A percentile compares a stretch with the other conserved stretches of the same genome.
These are phyloP conservation scores for Penicillium concentricum DNA, from an alignment of 2,329 filamentous ascomycete genomes.

Conservation along the genomic window DNA sequence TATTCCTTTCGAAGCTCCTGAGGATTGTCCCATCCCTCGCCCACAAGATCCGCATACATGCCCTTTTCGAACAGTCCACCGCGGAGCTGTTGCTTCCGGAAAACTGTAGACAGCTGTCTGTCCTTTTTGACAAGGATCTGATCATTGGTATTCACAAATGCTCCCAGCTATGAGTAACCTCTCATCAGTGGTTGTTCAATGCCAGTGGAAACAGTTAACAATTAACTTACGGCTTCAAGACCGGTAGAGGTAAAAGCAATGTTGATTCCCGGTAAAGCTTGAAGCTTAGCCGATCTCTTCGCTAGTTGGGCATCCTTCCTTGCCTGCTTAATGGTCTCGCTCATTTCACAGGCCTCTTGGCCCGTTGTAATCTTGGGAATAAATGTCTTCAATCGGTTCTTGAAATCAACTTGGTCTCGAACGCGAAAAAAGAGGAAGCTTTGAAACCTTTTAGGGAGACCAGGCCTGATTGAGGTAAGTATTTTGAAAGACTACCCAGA, in stretches of 20 bases:
- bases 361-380: slow-evolving; percentile 14
- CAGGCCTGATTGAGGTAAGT: not conserved
- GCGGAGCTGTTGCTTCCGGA: not conserved
- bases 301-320: not conserved
- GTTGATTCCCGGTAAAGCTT: slow-evolving; percentile 7
- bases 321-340: slow-evolving; percentile 1
- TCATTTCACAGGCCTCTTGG: slow-evolving; percentile 3
- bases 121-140: not conserved
- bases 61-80: slow-evolving; percentile 12
- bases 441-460: slow-evolving; percentile 7
- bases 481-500: not conserved
- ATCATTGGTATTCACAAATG: not conserved
- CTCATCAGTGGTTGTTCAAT: not conserved
- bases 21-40: slow-evolving; percentile 14
- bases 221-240: slow-evolving; percentile 6
- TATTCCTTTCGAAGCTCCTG: slow-evolving; percentile 7
- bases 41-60: slow-evolving; percentile 12
- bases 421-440: slow-evolving; percentile 15
- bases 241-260: slow-evolving; percentile 9
- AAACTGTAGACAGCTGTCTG: not conserved
- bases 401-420: slow-evolving; percentile 6
- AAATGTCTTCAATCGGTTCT: slow-evolving; percentile 6
- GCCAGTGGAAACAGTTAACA: not conserved
- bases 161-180: not conserved
- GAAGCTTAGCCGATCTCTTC: not conserved